These are phyloP conservation scores for Fraxinus sp. DNA, from an alignment of 305 asterid species.

Conservation along the genomic window DNA sequence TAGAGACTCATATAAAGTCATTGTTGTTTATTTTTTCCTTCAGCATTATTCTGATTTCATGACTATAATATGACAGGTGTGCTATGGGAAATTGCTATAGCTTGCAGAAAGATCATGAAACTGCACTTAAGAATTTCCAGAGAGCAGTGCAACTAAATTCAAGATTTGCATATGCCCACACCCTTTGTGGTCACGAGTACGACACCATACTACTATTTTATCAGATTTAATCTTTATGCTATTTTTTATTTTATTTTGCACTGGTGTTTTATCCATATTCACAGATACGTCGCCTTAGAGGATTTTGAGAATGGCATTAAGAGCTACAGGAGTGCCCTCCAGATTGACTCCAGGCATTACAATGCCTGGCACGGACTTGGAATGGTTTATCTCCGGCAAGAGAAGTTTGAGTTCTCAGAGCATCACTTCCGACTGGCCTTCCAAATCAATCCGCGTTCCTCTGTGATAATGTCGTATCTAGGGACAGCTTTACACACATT, in stretches of 20 bases:
- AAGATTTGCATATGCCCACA: constrained; percentile 92
- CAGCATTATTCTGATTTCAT: constrained; percentile 10
- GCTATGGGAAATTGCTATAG: constrained; percentile 98
- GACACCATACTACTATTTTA: constrained; percentile 24
- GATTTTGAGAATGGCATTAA: constrained; percentile 89
- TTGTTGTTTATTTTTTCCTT: constrained; percentile 18
- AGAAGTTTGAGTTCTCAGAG: constrained; percentile 88
- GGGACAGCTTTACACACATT: constrained; percentile 84
- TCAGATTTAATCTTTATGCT: constrained; percentile 13
- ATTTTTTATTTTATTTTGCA: constrained; percentile 5
- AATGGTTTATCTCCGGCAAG: constrained; percentile 91
- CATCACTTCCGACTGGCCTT: constrained; percentile 91
- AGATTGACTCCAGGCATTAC: constrained; percentile 82
- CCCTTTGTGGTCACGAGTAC: constrained; percentile 96
- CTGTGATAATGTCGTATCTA: constrained; percentile 90
- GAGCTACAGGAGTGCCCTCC: constrained; percentile 84
- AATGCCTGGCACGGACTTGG: constrained; percentile 99
- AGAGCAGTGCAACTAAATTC: constrained; percentile 90
- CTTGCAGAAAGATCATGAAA: constrained; percentile 96
- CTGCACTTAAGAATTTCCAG: constrained; percentile 92
- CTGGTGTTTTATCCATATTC: constrained; percentile 19
- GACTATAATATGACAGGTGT: constrained; percentile 60
- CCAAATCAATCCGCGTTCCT: constrained; percentile 81
- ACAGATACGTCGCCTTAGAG: constrained; percentile 83
- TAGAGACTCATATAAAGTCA: neutral